Percentiles rank a stretch among this genome's conserved stretches.
These are phyloP conservation scores for Sabuloglossum arenarium DNA, from an alignment of 495 filamentous ascomycete species.

Conservation along the genomic window DNA sequence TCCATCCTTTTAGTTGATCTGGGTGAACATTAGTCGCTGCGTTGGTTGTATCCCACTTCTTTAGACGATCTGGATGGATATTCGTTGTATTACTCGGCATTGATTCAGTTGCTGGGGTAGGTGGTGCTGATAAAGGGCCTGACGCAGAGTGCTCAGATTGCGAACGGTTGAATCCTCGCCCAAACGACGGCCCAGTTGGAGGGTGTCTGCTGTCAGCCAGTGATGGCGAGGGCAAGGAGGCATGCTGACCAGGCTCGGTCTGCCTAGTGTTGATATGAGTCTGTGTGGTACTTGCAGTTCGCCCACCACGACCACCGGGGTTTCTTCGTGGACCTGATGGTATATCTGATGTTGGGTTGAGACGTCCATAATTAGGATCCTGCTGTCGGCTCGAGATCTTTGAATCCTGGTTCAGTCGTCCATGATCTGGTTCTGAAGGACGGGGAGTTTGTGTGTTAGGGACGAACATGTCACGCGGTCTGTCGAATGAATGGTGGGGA, in stretches of 20 bases:
- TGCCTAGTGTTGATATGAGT: background rate
- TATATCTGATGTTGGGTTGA: slow-evolving; percentile 13
- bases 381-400: slow-evolving; percentile 9
- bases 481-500: slow-evolving; percentile 2
- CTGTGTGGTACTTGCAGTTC: background rate
- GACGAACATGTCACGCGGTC: slow-evolving; percentile 9
- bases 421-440: slow-evolving; percentile 9
- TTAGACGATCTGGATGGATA: slow-evolving; percentile 5
- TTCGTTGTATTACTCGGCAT: slow-evolving; percentile 1
- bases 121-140: slow-evolving; percentile 1
- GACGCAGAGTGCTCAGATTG: slow-evolving; percentile 5
- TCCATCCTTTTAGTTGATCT: background rate
- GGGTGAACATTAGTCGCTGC: slow-evolving; percentile 1
- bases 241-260: background rate
- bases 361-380: slow-evolving; percentile 21
- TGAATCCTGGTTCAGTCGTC: slow-evolving; percentile 13
- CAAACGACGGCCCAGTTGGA: slow-evolving; percentile 3
- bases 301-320: background rate
- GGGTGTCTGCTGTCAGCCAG: background rate
- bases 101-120: background rate
- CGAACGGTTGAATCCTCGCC: background rate
- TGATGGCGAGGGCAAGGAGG: background rate
- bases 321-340: slow-evolving; percentile 7
- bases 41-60: background rate
- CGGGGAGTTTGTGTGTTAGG: slow-evolving; percentile 8